Percentiles rank a stretch among this genome's conserved stretches.
Conservation (phyloP, 2,329 filamentous ascomycete species). For the Juglanconis juglandina region DNA sequence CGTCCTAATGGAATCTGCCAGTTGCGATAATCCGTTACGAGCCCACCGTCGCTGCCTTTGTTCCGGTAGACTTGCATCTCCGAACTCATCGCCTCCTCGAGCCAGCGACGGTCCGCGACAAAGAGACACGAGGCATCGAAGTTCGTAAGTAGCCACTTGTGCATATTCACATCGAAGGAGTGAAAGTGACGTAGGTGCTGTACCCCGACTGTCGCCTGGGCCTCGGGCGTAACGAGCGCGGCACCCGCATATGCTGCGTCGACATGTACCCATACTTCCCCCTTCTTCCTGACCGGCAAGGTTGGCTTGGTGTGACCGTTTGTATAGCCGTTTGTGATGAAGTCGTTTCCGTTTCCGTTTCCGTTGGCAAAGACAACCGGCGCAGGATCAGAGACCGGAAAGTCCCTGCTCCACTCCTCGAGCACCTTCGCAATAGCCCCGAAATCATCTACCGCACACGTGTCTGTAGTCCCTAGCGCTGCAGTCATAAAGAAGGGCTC, state of each 20-base stretch:
- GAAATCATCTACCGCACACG: constrained; percentile 84
- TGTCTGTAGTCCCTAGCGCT: constrained; percentile 81
- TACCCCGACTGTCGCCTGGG: constrained; percentile 43
- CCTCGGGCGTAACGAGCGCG: constrained; percentile 77
- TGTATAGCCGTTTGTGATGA: background rate
- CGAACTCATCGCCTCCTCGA: constrained; percentile 75
- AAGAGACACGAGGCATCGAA: constrained; percentile 83
- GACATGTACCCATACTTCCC: constrained; percentile 82
- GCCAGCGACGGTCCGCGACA: constrained; percentile 68
- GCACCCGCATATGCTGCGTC: constrained; percentile 91
- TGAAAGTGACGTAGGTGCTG: constrained; percentile 70
- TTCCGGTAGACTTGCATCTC: constrained; percentile 70
- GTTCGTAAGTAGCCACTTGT: constrained; percentile 97
- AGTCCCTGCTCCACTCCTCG: constrained; percentile 26
- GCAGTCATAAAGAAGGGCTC: constrained; percentile 84
- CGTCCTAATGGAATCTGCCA: constrained; percentile 94
- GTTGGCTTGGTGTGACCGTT: background rate
- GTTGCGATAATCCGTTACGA: constrained; percentile 93
- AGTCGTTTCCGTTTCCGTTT: background rate
- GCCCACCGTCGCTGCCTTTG: constrained; percentile 71
- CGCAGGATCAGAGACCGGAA: constrained; percentile 15
- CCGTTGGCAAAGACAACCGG: constrained; percentile 21
- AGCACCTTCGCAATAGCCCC: constrained; percentile 57
- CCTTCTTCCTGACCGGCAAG: constrained; percentile 21
- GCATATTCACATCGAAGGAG: constrained; percentile 92